A percentile compares a stretch with the other conserved stretches of the same genome.
phyloP scores from a whole-genome alignment of 2,329 filamentous ascomycete genomes.

The Fusarium sp. region DNA sequence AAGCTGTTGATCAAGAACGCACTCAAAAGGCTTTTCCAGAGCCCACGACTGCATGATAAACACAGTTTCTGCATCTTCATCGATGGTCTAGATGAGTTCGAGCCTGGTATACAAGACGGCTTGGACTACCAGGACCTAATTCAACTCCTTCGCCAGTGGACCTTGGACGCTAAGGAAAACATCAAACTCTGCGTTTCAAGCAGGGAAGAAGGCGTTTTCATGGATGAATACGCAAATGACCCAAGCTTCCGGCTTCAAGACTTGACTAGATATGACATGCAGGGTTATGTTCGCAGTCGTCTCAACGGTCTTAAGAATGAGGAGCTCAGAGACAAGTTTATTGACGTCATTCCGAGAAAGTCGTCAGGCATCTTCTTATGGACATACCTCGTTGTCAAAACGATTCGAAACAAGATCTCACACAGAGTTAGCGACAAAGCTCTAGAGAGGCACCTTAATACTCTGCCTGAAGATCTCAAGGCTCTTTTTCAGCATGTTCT shows the following conservation, averaged over 20 bases:
- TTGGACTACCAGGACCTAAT: neutral
- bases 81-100: neutral
- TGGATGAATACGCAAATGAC: rapidly evolving
- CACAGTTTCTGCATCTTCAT: neutral
- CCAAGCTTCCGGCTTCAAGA: neutral
- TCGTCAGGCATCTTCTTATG: neutral
- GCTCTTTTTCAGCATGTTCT: neutral
- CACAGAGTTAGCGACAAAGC: neutral
- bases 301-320: neutral
- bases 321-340: rapidly evolving
- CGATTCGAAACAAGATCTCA: neutral
- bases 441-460: rapidly evolving
- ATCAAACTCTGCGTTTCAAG: neutral
- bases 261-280: neutral
- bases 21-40: rapidly evolving
- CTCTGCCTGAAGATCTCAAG: neutral
- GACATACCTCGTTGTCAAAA: neutral
- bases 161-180: rapidly evolving
- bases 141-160: neutral
- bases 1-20: rapidly evolving
- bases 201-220: neutral
- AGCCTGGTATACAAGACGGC: neutral
- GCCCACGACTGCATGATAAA: rapidly evolving
- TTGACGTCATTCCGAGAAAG: rapidly evolving
- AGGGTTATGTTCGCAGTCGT: rapidly evolving